Evolutionary conservation across 2,329 filamentous ascomycete species (phyloP), one percentile per base, ranked within the genome.

Genomic region (Fusarium virguliforme): DNA sequence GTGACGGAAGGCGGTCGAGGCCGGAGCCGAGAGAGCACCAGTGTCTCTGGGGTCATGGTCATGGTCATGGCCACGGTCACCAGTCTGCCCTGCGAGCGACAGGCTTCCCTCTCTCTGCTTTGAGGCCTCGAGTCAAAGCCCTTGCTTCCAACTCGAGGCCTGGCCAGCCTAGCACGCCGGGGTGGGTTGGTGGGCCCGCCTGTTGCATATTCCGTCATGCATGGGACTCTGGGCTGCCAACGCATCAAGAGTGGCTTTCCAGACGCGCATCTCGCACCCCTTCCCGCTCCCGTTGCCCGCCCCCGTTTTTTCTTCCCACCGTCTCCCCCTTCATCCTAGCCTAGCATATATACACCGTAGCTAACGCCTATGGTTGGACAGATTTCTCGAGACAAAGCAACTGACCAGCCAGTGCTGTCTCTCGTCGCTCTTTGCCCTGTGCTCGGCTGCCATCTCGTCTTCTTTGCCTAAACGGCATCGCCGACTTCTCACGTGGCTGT

Each of bases 131-230:
- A 64, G 58, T 68, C 48, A 68, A 50, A 66, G 34, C 48, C 59
- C 60, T 60, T 64, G 62, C 56, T 46, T 65, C 40, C 64, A 50
- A 37, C 40, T 60, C 48, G 46, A 58, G 54, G 46, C 64, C 41
- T 41, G 60, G 65, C 60, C 41, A 56, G 67, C 58, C 64, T 71
- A 65, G 66, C 73, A 72, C 60, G 62, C 61, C 73, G 68, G 65
- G 67, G 71, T 69, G 73, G 65, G 55, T 54, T 64, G 65, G 74
- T 73, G 72, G 74, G 65, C 70, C 71, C 57, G 46, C 53, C 73
- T 75, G 81, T 79, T 87, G 85, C 86, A 87, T 85, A 83, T 86
- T 84, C 85, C 85, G 85, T 87, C 85, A 87, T 88, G 86, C 86
- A 88, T 87, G 86, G 62, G 72, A 65, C 72, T 67, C 73, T 75